Percentiles rank a stretch among this genome's conserved stretches.
Evolutionary conservation across 192 early-diverging fungal genomes (phyloP).

Genomic region (Coemansia sp.): DNA sequence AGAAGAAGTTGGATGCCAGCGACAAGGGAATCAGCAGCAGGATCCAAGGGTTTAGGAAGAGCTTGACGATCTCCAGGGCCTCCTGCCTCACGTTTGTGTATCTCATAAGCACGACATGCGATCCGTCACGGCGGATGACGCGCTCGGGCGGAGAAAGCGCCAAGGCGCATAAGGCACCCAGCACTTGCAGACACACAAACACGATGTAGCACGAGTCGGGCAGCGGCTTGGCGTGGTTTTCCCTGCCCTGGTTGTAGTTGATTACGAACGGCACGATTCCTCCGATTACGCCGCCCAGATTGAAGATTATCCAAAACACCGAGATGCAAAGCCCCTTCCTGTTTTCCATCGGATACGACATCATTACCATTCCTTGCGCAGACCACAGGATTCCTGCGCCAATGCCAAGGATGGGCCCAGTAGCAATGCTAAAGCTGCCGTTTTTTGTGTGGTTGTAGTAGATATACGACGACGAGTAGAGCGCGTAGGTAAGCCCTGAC

Average conservation of each 20-base stretch:
- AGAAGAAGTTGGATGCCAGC: conserved; percentile 72
- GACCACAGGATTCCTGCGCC: conserved; percentile 72
- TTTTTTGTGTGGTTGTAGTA: conserved; percentile 56
- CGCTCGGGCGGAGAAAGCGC: conserved; percentile 56
- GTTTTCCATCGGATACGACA: conserved; percentile 71
- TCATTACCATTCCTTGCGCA: conserved; percentile 70
- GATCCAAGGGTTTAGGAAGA: conserved; percentile 65
- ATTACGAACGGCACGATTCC: conserved; percentile 61
- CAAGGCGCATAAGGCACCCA: conserved; percentile 60
- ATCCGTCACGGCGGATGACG: conserved; percentile 63
- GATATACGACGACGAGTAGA: conserved; percentile 66
- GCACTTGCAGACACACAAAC: conserved; percentile 66
- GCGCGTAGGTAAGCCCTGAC: conserved; percentile 61
- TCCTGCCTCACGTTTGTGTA: conserved; percentile 63
- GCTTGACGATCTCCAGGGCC: conserved; percentile 50
- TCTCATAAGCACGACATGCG: conserved; percentile 56
- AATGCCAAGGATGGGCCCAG: conserved; percentile 74
- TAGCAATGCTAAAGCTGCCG: conserved; percentile 59
- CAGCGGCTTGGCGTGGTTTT: conserved; percentile 59
- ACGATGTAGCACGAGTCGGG: conserved; percentile 74
- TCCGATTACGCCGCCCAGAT: conserved; percentile 72
- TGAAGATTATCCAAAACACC: too few relatives aligned
- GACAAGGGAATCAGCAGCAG: conserved; percentile 68
- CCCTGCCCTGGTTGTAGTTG: conserved; percentile 54
- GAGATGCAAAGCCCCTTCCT: conserved; percentile 73